Percentiles rank a stretch among this genome's conserved stretches.
Conservation (phyloP, 2,329 filamentous ascomycete genomes). For the Pyrenophora tritici-repentis region DNA sequence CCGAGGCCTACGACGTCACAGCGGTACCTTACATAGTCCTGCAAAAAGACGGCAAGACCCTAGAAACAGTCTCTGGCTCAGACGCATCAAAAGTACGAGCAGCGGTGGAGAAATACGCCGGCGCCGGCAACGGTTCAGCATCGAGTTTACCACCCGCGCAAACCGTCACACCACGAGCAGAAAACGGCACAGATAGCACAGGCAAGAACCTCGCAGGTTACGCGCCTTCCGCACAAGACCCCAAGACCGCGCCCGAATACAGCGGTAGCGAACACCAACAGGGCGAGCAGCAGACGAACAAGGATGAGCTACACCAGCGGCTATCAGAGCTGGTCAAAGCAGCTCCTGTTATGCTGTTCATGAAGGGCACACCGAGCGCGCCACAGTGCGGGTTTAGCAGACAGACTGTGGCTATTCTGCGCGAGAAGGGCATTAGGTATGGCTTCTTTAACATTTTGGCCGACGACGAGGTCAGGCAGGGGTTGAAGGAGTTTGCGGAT, state of each 20-base stretch:
- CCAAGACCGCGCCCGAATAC: conserved; percentile 54
- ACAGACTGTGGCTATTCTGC: conserved; percentile 82
- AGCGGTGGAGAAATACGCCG: conserved; percentile 82
- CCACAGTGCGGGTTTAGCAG: conserved; percentile 93
- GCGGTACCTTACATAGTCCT: conserved; percentile 93
- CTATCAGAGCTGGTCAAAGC: conserved; percentile 88
- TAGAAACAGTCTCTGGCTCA: conserved; percentile 88
- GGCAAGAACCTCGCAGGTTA: conserved; percentile 52
- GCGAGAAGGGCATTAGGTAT: conserved; percentile 91
- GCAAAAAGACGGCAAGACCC: conserved; percentile 71
- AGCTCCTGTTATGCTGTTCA: conserved; percentile 97
- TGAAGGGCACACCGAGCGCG: conserved; percentile 90
- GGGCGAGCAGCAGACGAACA: conserved; percentile 54
- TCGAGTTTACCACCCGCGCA: conserved; percentile 50
- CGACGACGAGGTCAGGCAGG: conserved; percentile 95
- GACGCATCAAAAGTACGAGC: conserved; percentile 83
- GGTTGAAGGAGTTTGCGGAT: conserved; percentile 95
- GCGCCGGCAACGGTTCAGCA: conserved; percentile 49
- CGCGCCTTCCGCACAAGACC: conserved; percentile 50
- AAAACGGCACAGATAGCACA: conserved; percentile 38
- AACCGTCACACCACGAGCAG: conserved; percentile 52
- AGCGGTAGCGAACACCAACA: conserved; percentile 42
- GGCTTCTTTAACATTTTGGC: conserved; percentile 99
- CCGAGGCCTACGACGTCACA: conserved; percentile 90
- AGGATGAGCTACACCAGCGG: conserved; percentile 83